Base-by-base conservation (phyloP, 495 filamentous ascomycete species). In the Trichoderma erinaceum region DNA sequence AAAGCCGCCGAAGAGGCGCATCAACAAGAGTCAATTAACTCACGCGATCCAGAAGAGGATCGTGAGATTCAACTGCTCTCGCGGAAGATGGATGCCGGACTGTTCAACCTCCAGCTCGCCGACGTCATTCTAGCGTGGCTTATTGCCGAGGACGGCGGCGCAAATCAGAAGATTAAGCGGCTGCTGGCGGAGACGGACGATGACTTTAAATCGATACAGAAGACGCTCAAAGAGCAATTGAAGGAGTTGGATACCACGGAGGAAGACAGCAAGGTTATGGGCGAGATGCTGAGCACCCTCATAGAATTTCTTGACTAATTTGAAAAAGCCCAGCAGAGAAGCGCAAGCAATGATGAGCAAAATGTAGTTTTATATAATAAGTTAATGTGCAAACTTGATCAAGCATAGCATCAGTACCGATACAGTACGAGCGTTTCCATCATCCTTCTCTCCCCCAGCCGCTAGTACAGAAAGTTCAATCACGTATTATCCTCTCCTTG, bases 41-140 rank as follows among this genome's bases (percentile, higher is more conserved):
- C 71, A 46, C 71, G 75, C 64, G 85, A 86, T 43, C 87, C 90
- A 27, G 83, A 86, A 67, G 88, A 89, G 68, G 86, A 86, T 67
- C 71, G 67, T 65, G 76, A 75, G 2, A 76, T 75, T 6, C 91
- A 94, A 69, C 95, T 90, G 88, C 83, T 96, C n/a, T 89, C 89
- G 0, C 82, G 87, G n/a, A 80, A 92, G 25, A 80, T 98, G 41
- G 93, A 97, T 72, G 92, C 89, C 0, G 95, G 95, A 0, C 74
- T 98, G 23, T 97, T 92, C 78, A 89, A 84, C 35, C 78, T 98
- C 66, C 92, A 97, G 78, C 92, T 89, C 8, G 85, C 93, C 61
- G 95, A 98, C 79, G 85, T 92, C 13, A 88, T 97, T 44, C 74
- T 98, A 46, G 92, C 95, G 25, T 99, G 96, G 96, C 80, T 98